A percentile compares a stretch with the other conserved stretches of the same genome.
phyloP scores from a whole-genome alignment of 2,329 filamentous ascomycete genomes.

The Chalaropsis thielavioides region DNA sequence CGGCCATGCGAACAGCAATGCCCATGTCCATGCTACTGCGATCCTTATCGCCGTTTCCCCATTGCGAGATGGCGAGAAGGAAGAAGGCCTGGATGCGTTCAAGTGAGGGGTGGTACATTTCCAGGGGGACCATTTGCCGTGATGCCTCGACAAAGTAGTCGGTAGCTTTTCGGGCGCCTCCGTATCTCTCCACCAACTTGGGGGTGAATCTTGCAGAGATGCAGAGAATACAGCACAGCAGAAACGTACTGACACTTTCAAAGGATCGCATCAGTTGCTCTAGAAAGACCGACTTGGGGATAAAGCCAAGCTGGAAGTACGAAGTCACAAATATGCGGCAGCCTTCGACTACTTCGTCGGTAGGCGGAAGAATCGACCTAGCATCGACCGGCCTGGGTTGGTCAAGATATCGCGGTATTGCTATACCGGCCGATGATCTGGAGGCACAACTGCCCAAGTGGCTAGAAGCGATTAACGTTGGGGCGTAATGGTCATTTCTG shows the following conservation, averaged over 20 bases:
- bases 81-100: slow-evolving; percentile 25
- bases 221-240: slow-evolving; percentile 23
- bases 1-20: slow-evolving; percentile 27
- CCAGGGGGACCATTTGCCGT: slow-evolving; percentile 20
- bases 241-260: slow-evolving; percentile 22
- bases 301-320: slow-evolving; percentile 25
- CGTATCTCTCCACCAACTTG: slow-evolving; percentile 21
- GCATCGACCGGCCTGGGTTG: neutral
- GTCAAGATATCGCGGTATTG: neutral
- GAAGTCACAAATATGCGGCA: slow-evolving; percentile 23
- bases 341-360: slow-evolving; percentile 23
- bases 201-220: slow-evolving; percentile 25
- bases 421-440: neutral
- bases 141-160: slow-evolving; percentile 22
- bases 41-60: slow-evolving; percentile 25
- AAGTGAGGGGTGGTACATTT: slow-evolving; percentile 24
- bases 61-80: slow-evolving; percentile 24
- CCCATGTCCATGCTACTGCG: slow-evolving; percentile 27
- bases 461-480: neutral
- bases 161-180: slow-evolving; percentile 21
- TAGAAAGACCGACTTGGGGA: slow-evolving; percentile 25
- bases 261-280: slow-evolving; percentile 20
- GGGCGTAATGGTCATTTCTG: neutral
- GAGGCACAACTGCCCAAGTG: neutral
- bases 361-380: slow-evolving; percentile 19